Evolutionary conservation across 805 yeast species (phyloP).

Genomic region (Cyberlindnera meyerae): DNA sequence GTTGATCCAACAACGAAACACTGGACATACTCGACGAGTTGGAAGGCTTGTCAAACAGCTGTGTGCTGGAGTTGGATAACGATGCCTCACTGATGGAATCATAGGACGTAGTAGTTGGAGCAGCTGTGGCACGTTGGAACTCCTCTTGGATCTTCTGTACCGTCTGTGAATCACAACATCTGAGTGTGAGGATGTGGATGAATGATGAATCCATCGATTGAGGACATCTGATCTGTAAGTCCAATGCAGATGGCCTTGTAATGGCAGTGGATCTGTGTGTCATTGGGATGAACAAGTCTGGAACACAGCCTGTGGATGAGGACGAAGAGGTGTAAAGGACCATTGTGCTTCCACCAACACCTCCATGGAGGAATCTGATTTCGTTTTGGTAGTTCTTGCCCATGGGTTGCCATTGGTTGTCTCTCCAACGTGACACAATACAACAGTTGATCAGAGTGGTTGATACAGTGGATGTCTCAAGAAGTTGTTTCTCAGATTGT

Average conservation of each 20-base stretch:
- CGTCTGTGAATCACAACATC: conserved; percentile 19
- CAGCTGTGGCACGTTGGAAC: neutral
- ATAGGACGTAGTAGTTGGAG: too few species aligned
- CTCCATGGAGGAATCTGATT: conserved; percentile 14
- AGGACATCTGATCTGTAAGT: conserved; percentile 14
- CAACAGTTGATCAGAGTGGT: conserved; percentile 13
- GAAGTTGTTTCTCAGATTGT: conserved; percentile 7
- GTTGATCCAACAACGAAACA: conserved; percentile 11
- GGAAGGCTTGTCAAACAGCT: conserved; percentile 20
- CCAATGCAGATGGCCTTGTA: conserved; percentile 13
- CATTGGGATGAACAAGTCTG: conserved; percentile 16
- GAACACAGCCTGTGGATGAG: conserved; percentile 3
- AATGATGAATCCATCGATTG: conserved; percentile 11
- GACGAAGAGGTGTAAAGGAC: conserved; percentile 10
- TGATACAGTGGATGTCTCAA: conserved; percentile 5
- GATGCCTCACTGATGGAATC: neutral
- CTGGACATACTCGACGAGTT: conserved; percentile 25
- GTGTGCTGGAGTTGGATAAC: conserved; percentile 10
- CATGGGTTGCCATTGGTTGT: conserved; percentile 21
- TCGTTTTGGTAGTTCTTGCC: conserved; percentile 16
- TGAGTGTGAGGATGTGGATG: conserved; percentile 19
- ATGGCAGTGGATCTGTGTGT: conserved; percentile 10
- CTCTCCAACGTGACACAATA: conserved; percentile 21
- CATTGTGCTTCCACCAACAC: conserved; percentile 8
- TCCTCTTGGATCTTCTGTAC: conserved; percentile 12